Evolutionary conservation across 1,139 yeast species (phyloP), one percentile per base, ranked within the genome.

Genomic region (Chernovozyma aurita): DNA sequence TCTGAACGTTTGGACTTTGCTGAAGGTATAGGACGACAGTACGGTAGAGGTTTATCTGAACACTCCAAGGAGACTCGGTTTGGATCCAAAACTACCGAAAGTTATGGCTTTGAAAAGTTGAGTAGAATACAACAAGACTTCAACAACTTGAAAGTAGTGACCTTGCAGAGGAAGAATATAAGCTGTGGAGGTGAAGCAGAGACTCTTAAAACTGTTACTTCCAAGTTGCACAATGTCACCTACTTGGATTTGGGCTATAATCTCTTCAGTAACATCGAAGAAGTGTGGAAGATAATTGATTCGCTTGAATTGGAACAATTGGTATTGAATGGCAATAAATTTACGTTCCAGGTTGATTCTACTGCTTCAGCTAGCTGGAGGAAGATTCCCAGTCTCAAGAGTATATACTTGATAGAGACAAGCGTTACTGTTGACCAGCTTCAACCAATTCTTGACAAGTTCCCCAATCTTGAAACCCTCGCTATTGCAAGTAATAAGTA

Each of bases 241-340:
- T 57, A 63, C 24, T 59, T 88, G 30, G 92, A 85, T 49, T 47
- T 88, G 31, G 73, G 90, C 17, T 73, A 57, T 48, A 85, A 86
- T 49, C 58, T 86, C 34, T 53, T 85, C 15, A 53, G 53, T 7
- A 57, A 61, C 31, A 52, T 80, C 38, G 41, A 46, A 0, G 64
- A 61, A 3, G 53, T 83, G 0, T 52, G 67, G 42, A 44, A 48
- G 2, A 57, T 80, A 12, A 47, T 73, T 1, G 40, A 47, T 7
- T 43, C 47, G 2, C 43, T 78, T 25, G 38, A 41, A 0, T 47
- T 87, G 7, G 43, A 48, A n/a, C 55, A 57, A 2, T 49, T 87
- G 33, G 68, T 73, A 34, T 50, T 86, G 35, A 80, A 79, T 40
- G 92, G 94, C 0, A 85, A 85, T 50, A 56, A 79, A 35, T 71